Percentiles rank a stretch among this genome's conserved stretches.
Conservation (phyloP, 805 yeast species). For the Yarrowia phangngaensis region DNA sequence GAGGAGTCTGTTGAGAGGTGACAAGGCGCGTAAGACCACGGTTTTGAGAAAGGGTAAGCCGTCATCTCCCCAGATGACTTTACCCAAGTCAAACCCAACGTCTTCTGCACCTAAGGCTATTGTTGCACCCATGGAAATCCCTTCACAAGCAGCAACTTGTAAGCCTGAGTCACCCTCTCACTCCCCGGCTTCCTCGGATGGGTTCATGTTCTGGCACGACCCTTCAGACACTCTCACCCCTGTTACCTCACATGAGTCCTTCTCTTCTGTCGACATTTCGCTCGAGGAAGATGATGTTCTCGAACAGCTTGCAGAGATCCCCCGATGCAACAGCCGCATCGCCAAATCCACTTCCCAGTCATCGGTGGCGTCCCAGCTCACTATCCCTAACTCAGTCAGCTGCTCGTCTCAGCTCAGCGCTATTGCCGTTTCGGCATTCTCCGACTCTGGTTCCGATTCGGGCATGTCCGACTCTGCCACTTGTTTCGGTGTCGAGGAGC, state of each 20-base stretch:
- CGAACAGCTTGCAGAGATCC: constrained; percentile 24
- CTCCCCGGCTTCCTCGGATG: constrained; percentile 19
- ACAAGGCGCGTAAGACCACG: neutral
- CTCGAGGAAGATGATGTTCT: constrained; percentile 9
- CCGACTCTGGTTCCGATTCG: constrained; percentile 28
- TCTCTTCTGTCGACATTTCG: constrained; percentile 9
- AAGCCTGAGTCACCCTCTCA: constrained; percentile 8
- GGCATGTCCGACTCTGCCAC: constrained; percentile 28
- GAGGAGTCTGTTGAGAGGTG: constrained; percentile 25
- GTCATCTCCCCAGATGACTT: neutral
- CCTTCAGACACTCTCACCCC: constrained; percentile 24
- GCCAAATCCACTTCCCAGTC: constrained; percentile 22
- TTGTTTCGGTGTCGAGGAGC: constrained; percentile 25
- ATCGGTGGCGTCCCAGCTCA: constrained; percentile 25
- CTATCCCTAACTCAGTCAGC: constrained; percentile 26
- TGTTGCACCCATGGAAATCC: neutral
- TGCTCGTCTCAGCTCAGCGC: constrained; percentile 27
- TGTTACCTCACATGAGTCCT: constrained; percentile 19
- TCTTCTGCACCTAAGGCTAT: neutral
- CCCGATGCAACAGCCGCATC: constrained; percentile 23
- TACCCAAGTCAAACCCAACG: constrained; percentile 7
- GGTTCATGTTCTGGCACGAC: constrained; percentile 27
- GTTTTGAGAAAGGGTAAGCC: constrained; percentile 1
- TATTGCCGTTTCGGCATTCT: constrained; percentile 25
- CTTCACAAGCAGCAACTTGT: neutral